Conservation (phyloP, 225 moss, liverwort and hornwort genomes). For the Thuidium tamariscinum region DNA sequence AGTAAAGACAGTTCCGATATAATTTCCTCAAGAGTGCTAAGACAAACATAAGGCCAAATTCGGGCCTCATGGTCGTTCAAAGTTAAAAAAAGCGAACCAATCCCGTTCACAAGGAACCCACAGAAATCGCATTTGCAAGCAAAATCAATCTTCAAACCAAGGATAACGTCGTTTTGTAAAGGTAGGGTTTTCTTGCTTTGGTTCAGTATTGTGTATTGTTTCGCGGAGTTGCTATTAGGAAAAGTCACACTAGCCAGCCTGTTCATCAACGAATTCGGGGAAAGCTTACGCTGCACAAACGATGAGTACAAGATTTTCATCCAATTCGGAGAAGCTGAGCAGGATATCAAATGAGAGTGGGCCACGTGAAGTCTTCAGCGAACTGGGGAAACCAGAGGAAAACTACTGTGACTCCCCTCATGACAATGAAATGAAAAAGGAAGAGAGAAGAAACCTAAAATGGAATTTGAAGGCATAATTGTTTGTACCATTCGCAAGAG, state of each 20-base stretch:
- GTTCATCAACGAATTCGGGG: not conserved
- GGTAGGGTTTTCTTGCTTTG: not conserved
- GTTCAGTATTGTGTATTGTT: not conserved
- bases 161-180: not conserved
- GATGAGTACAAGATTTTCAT: not conserved
- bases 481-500: slow-evolving; percentile 26
- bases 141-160: not conserved
- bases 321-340: not conserved
- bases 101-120: not conserved
- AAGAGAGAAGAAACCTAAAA: not conserved
- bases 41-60: not conserved
- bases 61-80: not conserved
- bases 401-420: not conserved
- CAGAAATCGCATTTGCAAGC: not conserved
- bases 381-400: not conserved
- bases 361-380: not conserved
- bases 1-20: not conserved
- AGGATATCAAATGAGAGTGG: not conserved
- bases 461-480: not conserved
- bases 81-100: not conserved
- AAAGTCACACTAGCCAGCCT: not conserved
- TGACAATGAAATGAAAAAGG: not conserved
- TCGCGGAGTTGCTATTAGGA: not conserved
- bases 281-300: not conserved
- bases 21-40: not conserved